Evolutionary conservation across 2,329 filamentous ascomycete genomes (phyloP), one percentile per base, ranked within the genome.

Genomic region (Fusarium gaditjirri): DNA sequence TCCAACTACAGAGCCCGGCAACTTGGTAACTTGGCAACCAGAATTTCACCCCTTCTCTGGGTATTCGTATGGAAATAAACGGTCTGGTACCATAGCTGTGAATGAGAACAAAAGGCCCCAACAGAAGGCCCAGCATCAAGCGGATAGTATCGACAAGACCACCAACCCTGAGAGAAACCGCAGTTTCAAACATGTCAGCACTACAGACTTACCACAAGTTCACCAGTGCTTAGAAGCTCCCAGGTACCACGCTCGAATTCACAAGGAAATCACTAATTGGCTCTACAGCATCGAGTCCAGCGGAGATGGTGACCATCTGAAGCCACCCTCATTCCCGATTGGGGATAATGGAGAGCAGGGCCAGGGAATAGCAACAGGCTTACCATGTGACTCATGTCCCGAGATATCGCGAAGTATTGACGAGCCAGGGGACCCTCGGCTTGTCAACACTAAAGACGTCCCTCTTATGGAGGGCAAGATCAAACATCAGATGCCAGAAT

Each of bases 11-110:
- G 43, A 12, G 7, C 13, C 23, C 9, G 31, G 44, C 17, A 13
- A 16, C 17, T 14, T n/a, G 12, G 29, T 12, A 19, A 14, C 44
- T 8, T 64, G 50, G 27, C 39, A 43, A 33, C 8, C 62, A 11
- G 49, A 35, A 5, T 78, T 73, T 27, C 21, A 14, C 9, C 58
- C 70, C 1, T 77, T 79, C 29, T 39, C 43, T 21, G 39, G 52
- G n/a, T 73, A 70, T 17, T 21, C 31, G 4, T 78, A 78, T 56
- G 33, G 14, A 25, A 66, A 52, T 23, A 76, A 78, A 47, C 31
- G 23, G 12, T 44, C 56, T 21, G 63, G 65, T 9, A 61, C 53
- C 23, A 16, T 41, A 23, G 36, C 71, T 13, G 21, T 41, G 14
- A 23, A n/a, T 17, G 21, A 65, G 13, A 27, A 29, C 21, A 61